Conservation (phyloP, 495 filamentous ascomycete species). For the Barbatosphaeria neglecta region DNA sequence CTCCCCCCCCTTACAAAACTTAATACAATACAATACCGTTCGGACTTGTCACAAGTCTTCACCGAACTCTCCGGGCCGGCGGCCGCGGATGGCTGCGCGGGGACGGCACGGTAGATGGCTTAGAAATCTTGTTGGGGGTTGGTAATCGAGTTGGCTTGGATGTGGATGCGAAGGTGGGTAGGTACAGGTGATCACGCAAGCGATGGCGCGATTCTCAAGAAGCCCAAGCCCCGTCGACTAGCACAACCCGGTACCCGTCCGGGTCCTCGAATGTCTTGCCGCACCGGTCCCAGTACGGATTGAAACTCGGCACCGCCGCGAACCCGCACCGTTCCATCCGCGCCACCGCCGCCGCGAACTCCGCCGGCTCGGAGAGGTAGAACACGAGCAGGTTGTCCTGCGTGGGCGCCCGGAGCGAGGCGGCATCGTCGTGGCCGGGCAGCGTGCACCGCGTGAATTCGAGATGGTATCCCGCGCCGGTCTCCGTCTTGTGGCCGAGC, state of each 20-base stretch:
- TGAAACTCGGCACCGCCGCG: constrained; percentile 13
- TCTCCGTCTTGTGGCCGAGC: constrained; percentile 16
- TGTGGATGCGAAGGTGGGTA: too few species aligned
- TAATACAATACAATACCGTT: too few species aligned
- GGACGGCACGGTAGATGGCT: too few species aligned
- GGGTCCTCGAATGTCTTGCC: constrained; percentile 25
- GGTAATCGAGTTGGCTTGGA: too few species aligned
- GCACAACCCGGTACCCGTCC: constrained; percentile 23
- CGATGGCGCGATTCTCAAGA: too few species aligned
- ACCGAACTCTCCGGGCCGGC: too few species aligned
- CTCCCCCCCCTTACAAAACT: too few species aligned
- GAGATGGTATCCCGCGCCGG: constrained; percentile 13
- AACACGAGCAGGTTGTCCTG: constrained; percentile 23
- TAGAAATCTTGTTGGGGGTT: too few species aligned
- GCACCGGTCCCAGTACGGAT: constrained; percentile 21
- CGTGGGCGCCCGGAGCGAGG: constrained; percentile 18
- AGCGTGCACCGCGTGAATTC: constrained; percentile 15
- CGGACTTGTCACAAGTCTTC: too few species aligned
- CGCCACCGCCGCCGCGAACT: constrained; percentile 9
- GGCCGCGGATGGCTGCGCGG: too few species aligned
- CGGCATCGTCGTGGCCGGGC: constrained; percentile 12
- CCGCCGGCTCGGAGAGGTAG: constrained; percentile 13
- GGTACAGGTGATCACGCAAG: too few species aligned
- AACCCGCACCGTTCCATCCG: constrained; percentile 14
- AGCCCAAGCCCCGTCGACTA: constrained; percentile 18